Evolutionary conservation across 169 alveolate species (phyloP).

Genomic region (Theileria equi): DNA sequence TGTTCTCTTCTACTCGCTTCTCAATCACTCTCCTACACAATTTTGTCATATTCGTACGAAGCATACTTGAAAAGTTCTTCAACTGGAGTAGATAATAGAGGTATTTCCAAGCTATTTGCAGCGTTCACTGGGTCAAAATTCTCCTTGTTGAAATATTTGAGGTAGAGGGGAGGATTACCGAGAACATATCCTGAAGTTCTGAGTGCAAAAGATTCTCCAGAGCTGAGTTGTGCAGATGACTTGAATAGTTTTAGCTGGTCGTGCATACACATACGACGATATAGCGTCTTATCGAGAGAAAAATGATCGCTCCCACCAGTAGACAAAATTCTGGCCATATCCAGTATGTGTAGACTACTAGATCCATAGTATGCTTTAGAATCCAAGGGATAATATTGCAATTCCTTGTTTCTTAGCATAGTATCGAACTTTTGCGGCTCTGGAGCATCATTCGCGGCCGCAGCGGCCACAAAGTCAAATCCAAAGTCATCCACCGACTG

Average conservation of each 20-base stretch:
- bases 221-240: constrained; percentile 28
- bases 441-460: not conserved
- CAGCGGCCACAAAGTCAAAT: constrained; percentile 25
- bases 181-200: constrained; percentile 25
- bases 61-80: constrained; percentile 49
- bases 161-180: constrained; percentile 51
- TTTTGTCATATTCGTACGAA: not conserved
- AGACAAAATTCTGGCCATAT: constrained; percentile 31
- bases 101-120: not conserved
- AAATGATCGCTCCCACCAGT: constrained; percentile 36
- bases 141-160: constrained; percentile 19
- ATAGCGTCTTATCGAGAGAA: constrained; percentile 12
- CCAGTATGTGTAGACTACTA: constrained; percentile 34
- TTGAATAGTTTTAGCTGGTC: constrained; percentile 39
- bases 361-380: constrained; percentile 19
- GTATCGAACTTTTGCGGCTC: not conserved
- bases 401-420: not conserved
- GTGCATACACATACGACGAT: constrained; percentile 3
- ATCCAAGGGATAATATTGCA: constrained; percentile 41
- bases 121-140: not conserved
- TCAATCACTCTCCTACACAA: constrained; percentile 37
- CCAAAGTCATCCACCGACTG: not conserved
- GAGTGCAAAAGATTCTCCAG: constrained; percentile 52
- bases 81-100: constrained; percentile 43
- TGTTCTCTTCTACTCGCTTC: not conserved